A percentile compares a stretch with the other conserved stretches of the same genome.
Conservation (phyloP, 371 early-diverging fungal species). For the Syncephalastrum sp. region DNA sequence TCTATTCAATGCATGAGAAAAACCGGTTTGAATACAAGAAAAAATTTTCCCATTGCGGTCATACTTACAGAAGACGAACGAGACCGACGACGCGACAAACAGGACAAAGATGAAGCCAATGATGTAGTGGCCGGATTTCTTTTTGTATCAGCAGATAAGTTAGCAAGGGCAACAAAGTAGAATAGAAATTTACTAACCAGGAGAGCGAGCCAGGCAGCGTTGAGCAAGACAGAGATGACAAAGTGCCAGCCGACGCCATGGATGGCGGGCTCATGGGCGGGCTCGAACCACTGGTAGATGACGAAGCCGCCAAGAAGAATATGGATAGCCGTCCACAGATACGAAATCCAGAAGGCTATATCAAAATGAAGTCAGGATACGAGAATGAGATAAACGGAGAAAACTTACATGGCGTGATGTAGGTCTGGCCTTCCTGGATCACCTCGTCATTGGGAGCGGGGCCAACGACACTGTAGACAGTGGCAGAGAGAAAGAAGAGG, state of each 20-base stretch:
- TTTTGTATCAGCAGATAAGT: slow-evolving; percentile 17
- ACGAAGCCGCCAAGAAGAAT: slow-evolving; percentile 66
- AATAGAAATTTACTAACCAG: slow-evolving; percentile 45
- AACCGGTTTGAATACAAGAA: background rate
- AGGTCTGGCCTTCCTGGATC: slow-evolving; percentile 39
- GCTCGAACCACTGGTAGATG: slow-evolving; percentile 60
- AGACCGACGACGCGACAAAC: slow-evolving; percentile 46
- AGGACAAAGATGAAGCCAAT: slow-evolving; percentile 50
- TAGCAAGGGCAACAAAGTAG: background rate
- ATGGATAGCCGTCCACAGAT: slow-evolving; percentile 67
- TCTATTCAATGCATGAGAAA: slow-evolving; percentile 23
- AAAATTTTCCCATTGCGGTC: slow-evolving; percentile 2
- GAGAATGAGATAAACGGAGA: background rate
- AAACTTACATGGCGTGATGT: slow-evolving; percentile 50
- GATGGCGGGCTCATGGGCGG: slow-evolving; percentile 57
- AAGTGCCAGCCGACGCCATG: slow-evolving; percentile 67
- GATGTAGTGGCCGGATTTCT: slow-evolving; percentile 28
- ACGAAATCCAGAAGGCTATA: slow-evolving; percentile 48
- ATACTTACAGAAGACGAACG: slow-evolving; percentile 50
- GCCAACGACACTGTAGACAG: slow-evolving; percentile 58
- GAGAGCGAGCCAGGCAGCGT: slow-evolving; percentile 58
- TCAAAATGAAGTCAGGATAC: background rate
- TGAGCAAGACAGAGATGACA: slow-evolving; percentile 56
- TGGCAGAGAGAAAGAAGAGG: slow-evolving; percentile 63
- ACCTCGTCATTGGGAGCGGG: slow-evolving; percentile 34